Evolutionary conservation across 2,329 filamentous ascomycete species (phyloP), one percentile per base, ranked within the genome.

Genomic region (Cladosporium sphaerospermum): DNA sequence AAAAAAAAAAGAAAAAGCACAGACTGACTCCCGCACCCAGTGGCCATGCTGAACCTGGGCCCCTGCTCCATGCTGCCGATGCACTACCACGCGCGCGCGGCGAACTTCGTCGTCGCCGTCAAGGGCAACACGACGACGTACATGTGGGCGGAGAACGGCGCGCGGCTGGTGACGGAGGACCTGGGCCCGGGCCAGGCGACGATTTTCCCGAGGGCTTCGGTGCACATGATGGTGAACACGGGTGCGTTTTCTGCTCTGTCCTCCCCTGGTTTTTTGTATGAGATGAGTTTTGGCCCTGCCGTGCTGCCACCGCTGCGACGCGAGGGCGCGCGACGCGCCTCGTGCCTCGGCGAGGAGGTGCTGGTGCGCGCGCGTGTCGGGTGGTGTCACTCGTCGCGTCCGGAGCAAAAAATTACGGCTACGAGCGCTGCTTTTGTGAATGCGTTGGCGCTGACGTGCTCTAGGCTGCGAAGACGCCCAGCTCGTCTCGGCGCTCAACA

Each of bases 141-240:
- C 61, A 79, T 79, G 75, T 70, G 73, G 41, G 68, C 73, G 50
- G 77, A 79, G 62, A 79, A 79, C 54, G 76, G 75, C 2, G 75
- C 74, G 0, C 64, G 66, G 8, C 65, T 71, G 1, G 67, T 78
- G 3, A 68, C 59, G 32, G 67, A 71, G 13, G 69, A 66, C 1
- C 64, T 79, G 36, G 68, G 63, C 3, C 68, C 74, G 1, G 72
- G 73, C 14, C 69, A 73, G 55, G 74, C 76, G 67, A 79, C 77
- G 1, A 69, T 79, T 16, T 80, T 79, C 57, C 77, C 76, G 0
- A 63, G 62, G 11, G 76, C 67, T 1, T 73, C 70, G 55, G 57
- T 79, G 44, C 77, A 79, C 59, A 70, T 68, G 48, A 79, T 79
- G 76, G 71, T 73, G 58, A 78, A 78, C 59, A 73, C 69, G 51